Base-by-base conservation (phyloP, 768 basidiomycete genomes). In the Tulasnella sp. region DNA sequence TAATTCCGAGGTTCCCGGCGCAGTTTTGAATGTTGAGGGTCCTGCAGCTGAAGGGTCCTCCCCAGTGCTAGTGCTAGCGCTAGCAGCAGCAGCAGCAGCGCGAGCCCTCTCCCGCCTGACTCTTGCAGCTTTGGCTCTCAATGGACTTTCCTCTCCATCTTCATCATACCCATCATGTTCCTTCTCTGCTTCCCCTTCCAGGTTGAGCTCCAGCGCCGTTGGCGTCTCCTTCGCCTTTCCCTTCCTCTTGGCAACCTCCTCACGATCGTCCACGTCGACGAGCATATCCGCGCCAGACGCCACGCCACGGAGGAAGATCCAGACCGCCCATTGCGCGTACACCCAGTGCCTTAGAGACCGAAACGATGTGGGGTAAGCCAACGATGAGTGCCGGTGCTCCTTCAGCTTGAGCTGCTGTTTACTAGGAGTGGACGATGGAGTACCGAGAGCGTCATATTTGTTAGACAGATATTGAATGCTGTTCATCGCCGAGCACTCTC, bases 281-380 rank as follows among this genome's bases (percentile, higher is more conserved):
- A 19, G 17, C 8, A 61, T 3, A 15, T 45, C 61, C 30, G 54
- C 21, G 26, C 51, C 51, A 3, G 42, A 27, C 34, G 32, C 61
- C 17, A 43, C 30, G 19, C 13, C 19, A 23, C 44, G 47, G 9
- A 44, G 34, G 26, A 44, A 55, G 23, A 61, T 27, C 27, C 30
- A 32, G 5, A 61, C 11, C 26, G 21, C 50, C 55, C 83, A 86
- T 21, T 80, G 79, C 7, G 78, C 75, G 63, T 78, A 80, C 64
- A 90, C 71, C 50, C 80, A 78, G 65, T 84, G 76, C 86, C 88
- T 90, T 56, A 83, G 75, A 41, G 83, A 63, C 82, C 76, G 62
- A 87, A 54, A n/a, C 27, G 30, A 34, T 27, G n/a, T n/a, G 17
- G 54, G 34, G 41, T 8, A 38, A 41, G 38, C 2, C 26, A 24